Conservation (phyloP, 73 alveolate species). For the Halteria grandinella region DNA sequence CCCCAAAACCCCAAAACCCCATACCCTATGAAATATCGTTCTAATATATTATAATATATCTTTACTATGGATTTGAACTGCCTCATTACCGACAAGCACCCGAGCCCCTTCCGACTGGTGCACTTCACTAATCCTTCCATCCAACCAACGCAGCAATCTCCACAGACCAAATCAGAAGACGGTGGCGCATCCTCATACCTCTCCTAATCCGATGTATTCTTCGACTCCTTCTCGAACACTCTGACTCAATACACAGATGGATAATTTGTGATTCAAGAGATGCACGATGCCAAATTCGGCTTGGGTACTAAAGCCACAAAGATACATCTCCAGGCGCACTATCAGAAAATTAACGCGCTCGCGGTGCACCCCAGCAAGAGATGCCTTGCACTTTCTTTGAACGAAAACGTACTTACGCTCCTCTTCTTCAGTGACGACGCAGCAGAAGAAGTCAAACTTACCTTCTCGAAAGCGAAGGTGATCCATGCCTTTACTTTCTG, state of each 20-base stretch:
- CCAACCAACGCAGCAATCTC: no score
- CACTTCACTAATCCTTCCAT: slow-evolving; percentile 35
- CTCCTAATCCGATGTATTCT: slow-evolving; percentile 31
- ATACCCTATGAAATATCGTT: neutral
- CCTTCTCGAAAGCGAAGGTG: slow-evolving; percentile 45
- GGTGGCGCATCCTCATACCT: no score
- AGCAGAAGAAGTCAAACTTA: slow-evolving; percentile 51
- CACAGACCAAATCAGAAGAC: no score
- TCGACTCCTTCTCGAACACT: slow-evolving; percentile 51
- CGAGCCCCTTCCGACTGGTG: slow-evolving; percentile 33
- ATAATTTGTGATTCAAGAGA: slow-evolving; percentile 40
- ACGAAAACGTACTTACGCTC: slow-evolving; percentile 27
- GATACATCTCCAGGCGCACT: slow-evolving; percentile 28
- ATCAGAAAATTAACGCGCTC: slow-evolving; percentile 23
- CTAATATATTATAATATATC: neutral
- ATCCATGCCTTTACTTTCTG: slow-evolving; percentile 37
- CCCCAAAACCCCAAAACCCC: slow-evolving; percentile 48
- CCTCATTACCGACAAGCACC: slow-evolving; percentile 18
- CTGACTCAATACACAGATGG: slow-evolving; percentile 44
- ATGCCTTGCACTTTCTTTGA: slow-evolving; percentile 23
- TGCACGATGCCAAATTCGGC: neutral
- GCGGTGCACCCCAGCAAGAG: slow-evolving; percentile 45
- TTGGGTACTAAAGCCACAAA: slow-evolving; percentile 22
- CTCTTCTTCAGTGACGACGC: slow-evolving; percentile 43
- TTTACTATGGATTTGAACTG: neutral